Evolutionary conservation across 2,329 filamentous ascomycete species (phyloP), one percentile per base, ranked within the genome.

Genomic region (Emmonsia crescens): DNA sequence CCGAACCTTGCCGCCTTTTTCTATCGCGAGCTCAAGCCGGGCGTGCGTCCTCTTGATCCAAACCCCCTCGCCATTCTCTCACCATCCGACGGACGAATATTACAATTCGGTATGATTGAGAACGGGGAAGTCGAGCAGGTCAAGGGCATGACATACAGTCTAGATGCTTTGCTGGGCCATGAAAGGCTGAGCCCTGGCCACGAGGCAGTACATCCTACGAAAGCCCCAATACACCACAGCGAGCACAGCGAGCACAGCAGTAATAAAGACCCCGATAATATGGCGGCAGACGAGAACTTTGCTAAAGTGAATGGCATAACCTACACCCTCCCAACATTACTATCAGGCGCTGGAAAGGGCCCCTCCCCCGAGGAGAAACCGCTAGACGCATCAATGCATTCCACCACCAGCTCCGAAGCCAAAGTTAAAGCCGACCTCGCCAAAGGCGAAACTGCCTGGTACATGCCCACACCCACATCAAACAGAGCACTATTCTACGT

Each of bases 121-220:
- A 86, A 92, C 69, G 92, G 93, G 56, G 91, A 96, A 71, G 95
- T 99, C 51, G 94, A 99, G 74, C 94, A 99, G 77, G 93, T 99
- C 66, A 99, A 99, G 77, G 94, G 94, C 63, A 94, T 99, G 82
- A 99, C 94, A 0, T 99, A 99, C 76, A 96, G 88, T 67, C 83
- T 99, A 60, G 94, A 99, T 72, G 92, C 94, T 8, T 82, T 99
- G 1, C 82, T 99, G 1, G 94, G 94, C 59, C 85, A 66, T 66
- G 74, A 73, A 66, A 83, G 75, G 75, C 87, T 68, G 72, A 82
- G 62, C 61, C 70, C 71, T 10, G 69, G 75, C 33, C 71, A 74
- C 14, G 74, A 76, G 42, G 54, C 57, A 12, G 66, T 69, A 3
- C 65, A 67, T 66, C 76, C 69, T 66, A 74, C 69, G 33, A 71